Evolutionary conservation across 306 rosid species (phyloP).

Genomic region (Sicyos edulis): DNA sequence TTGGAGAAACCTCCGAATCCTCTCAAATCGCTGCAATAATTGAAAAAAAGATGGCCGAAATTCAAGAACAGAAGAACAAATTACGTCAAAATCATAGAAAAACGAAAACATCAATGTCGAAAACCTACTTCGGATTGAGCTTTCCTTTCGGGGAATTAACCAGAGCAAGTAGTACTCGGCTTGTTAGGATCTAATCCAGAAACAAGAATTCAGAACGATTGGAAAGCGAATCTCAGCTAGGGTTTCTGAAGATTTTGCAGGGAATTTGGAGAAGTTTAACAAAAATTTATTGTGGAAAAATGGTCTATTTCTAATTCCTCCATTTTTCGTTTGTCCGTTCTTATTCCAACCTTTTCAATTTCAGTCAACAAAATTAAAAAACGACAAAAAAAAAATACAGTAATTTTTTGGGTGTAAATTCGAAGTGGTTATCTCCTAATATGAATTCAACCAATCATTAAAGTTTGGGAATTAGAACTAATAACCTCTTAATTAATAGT

Average conservation of each 20-base stretch:
- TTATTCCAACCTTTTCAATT: not conserved
- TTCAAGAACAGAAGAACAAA: conserved; percentile 1
- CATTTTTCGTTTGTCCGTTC: conserved; percentile 11
- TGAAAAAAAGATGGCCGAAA: not conserved
- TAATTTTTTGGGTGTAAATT: no score
- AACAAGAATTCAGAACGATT: not conserved
- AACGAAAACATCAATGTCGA: not conserved
- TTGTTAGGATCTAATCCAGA: not conserved
- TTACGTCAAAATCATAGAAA: not conserved
- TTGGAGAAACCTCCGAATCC: not conserved
- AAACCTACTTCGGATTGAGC: conserved; percentile 12
- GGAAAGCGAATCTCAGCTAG: conserved; percentile 13
- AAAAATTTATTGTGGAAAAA: not conserved
- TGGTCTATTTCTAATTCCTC: conserved; percentile 12
- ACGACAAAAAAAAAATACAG: not conserved
- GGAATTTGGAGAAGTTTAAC: not conserved
- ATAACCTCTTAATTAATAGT: no score
- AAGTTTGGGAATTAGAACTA: no score
- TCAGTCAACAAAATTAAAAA: not conserved
- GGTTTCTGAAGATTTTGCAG: conserved; percentile 15
- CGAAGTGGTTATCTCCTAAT: no score
- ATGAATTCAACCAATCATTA: no score
- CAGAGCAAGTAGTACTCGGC: not conserved
- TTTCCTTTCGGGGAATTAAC: not conserved
- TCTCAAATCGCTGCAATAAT: conserved; percentile 8